These are phyloP conservation scores for Alnus rubra DNA, from an alignment of 306 rosid species.

Conservation along the genomic window DNA sequence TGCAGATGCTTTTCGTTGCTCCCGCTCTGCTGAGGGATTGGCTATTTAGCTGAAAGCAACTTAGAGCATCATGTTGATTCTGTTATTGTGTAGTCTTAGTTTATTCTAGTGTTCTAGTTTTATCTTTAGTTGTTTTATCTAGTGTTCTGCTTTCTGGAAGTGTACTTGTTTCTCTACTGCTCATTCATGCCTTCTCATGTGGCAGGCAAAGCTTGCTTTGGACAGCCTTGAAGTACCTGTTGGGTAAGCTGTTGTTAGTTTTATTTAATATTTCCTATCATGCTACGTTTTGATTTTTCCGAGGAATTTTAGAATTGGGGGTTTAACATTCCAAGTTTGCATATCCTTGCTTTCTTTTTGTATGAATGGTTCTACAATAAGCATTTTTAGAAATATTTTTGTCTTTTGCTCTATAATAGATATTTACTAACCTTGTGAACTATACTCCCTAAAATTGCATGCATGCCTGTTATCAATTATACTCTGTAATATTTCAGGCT, in stretches of 20 bases:
- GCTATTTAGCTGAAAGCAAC: not conserved
- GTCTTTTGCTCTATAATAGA: not conserved
- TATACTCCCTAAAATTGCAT: not conserved
- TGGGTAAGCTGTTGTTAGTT: slow-evolving; percentile 49
- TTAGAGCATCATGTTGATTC: not conserved
- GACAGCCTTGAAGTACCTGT: slow-evolving; percentile 86
- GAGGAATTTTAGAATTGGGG: not conserved
- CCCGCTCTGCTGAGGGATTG: not conserved
- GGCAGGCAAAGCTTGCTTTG: slow-evolving; percentile 70
- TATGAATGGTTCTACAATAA: not conserved
- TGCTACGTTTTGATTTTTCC: not conserved
- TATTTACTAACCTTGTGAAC: not conserved
- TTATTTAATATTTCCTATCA: not conserved
- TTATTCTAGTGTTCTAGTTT: not conserved
- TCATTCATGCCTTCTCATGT: slow-evolving; percentile 17
- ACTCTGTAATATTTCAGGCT: not conserved
- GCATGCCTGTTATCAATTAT: not conserved
- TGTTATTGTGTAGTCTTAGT: not conserved
- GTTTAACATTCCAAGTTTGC: not conserved
- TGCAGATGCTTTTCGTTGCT: not conserved
- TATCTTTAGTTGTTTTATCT: not conserved
- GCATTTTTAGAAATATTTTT: not conserved
- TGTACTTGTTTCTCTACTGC: slow-evolving; percentile 15
- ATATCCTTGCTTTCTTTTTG: not conserved
- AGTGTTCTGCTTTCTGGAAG: not conserved